Conservation (phyloP, 2,329 filamentous ascomycete species). For the Alternaria alternata region DNA sequence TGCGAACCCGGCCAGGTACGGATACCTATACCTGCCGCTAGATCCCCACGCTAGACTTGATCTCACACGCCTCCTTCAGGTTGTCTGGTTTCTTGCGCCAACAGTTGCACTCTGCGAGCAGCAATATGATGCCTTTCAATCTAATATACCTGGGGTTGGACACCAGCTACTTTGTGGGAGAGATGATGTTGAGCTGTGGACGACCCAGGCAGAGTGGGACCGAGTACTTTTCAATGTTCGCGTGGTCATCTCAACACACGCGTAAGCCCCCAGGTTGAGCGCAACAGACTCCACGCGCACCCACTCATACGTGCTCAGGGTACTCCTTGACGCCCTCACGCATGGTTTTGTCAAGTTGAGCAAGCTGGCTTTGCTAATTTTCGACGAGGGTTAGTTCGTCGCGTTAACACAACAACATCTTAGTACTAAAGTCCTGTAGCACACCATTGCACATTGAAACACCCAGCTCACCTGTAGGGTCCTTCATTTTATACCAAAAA, state of each 20-base stretch:
- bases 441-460: conserved; percentile 74
- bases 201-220: conserved; percentile 71
- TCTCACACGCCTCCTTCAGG: conserved; percentile 12
- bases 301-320: conserved; percentile 23
- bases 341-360: conserved; percentile 76
- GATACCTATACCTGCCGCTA: not conserved
- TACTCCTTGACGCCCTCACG: conserved; percentile 75
- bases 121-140: conserved; percentile 49
- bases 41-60: conserved; percentile 1
- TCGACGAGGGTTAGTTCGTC: conserved; percentile 75
- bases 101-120: conserved; percentile 57
- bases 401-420: not conserved
- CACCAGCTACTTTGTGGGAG: conserved; percentile 71
- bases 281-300: not conserved
- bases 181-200: conserved; percentile 78
- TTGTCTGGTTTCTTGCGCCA: conserved; percentile 58
- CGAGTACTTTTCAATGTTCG: conserved; percentile 68
- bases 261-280: conserved; percentile 40
- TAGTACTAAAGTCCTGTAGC: conserved; percentile 58
- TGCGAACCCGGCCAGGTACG: conserved; percentile 48
- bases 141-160: conserved; percentile 58
- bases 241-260: conserved; percentile 80
- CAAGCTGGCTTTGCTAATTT: conserved; percentile 73
- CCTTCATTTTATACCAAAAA: not conserved
- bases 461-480: conserved; percentile 64